Evolutionary conservation across 305 asterid genomes (phyloP), one percentile per base, ranked within the genome.

Genomic region (Vinca major): DNA sequence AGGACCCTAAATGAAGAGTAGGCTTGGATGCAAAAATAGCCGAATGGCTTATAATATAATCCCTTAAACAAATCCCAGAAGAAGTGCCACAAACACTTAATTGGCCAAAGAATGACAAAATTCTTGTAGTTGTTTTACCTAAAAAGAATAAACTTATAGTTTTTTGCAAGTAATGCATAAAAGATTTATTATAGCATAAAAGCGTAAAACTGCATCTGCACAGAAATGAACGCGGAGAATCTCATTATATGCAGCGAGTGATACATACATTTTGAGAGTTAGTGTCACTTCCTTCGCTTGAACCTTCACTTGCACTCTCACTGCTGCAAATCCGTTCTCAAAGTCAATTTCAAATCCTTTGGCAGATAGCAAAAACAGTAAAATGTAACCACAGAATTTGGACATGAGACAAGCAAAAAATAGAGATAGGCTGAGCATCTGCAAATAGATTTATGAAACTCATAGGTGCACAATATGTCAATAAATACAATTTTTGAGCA

Each of bases 241-340:
- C 68, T 14, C 11, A 41, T 40, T 52, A 43, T 45, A 50, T 39
- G 74, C 21, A 49, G 6, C 44, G n/a, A 21, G 21, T 56, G 67
- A 68, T 77, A 80, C 97, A 84, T 81, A 92, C 98, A 80, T 86
- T 86, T 79, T 85, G 88, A 75, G 96, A 89, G 77, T 88, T 80
- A 53, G 77, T 89, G 75, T 89, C 92, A 75, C 96, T 92, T 80
- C 96, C 96, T 63, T 86, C 98, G 61, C 92, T 89, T 62, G 91
- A 81, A 68, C 94, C 95, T 69, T 87, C 95, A 79, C 92, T 88
- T 71, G 73, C 90, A 69, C 93, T 86, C 71, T 90, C 98, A 43
- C 70, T 88, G 77, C 98, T 89, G 91, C 79, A 85, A 73, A 87
- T 49, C 69, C 73, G 64, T 67, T 53, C 74, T 67, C 60, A 74